Base-by-base conservation (phyloP, 1,139 yeast genomes). In the Debaryomyces coudertii region DNA sequence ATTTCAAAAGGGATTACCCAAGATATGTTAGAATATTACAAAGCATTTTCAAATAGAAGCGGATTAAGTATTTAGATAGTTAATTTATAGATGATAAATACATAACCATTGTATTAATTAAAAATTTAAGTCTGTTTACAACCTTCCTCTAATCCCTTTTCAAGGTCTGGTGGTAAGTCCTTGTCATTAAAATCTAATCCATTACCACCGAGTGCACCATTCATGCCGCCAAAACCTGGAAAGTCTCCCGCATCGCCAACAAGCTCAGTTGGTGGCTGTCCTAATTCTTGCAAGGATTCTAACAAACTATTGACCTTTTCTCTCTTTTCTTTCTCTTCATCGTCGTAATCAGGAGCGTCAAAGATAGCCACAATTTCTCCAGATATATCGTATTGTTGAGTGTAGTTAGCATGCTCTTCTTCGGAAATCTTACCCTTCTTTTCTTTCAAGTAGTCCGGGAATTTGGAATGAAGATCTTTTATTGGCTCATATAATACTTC, bases 401-500 rank as follows among this genome's bases (percentile, higher is more conserved):
- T 66, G 60, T 82, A 88, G 44, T 74, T 73, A 1, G 60, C 64
- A 48, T 76, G 71, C 48, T 85, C 82, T 11, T 70, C 79, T 35
- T 71, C 74, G 5, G 79, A 57, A 29, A 80, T 64, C 28, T 65
- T 64, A 56, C 60, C 69, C 47, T 73, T 68, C 53, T 85, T 76
- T 40, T 77, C 77, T 45, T 70, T 64, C 52, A 87, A 70, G 77
- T 83, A 87, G 14, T 65, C 78, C 2, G 89, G 88, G 60, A 82
- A 84, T 54, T 88, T 89, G 16, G 74, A 69, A 52, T 85, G 82
- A 64, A 92, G 76, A 50, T 90, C 96, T 58, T 85, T 87, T 68
- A 93, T 79, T 2, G 98, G 97, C 55, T 87, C 96, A 61, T 89
- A 92, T 41, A 93, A 74, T 25, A 92, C 89, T 47, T 86, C 95